phyloP scores from a whole-genome alignment of 208 protist genomes.

The Trypanosoma rangeli region DNA sequence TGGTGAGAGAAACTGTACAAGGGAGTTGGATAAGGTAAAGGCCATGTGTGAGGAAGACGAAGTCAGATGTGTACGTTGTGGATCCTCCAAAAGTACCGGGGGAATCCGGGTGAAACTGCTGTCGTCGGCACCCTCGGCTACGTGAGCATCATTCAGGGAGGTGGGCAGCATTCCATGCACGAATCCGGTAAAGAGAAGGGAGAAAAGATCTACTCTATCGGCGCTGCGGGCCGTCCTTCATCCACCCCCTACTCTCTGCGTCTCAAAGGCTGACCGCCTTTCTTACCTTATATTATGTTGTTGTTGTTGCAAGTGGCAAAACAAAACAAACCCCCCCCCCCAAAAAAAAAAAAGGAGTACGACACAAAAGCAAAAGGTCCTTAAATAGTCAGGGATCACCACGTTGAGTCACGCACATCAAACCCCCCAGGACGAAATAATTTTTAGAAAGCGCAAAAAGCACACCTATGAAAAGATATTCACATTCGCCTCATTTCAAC shows the following conservation, averaged over 20 bases:
- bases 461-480: neutral
- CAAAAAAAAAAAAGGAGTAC: neutral
- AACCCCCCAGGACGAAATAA: neutral
- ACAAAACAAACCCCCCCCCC: no score
- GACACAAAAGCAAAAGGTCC: neutral
- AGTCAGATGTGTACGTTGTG: neutral
- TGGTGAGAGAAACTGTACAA: conserved; percentile 76
- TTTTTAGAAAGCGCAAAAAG: neutral
- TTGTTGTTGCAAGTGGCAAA: neutral
- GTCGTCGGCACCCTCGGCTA: neutral
- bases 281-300: neutral
- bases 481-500: neutral
- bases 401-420: neutral
- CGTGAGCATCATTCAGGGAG: neutral
- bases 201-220: neutral
- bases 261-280: neutral
- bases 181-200: neutral
- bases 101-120: neutral
- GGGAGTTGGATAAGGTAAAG: conserved; percentile 42
- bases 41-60: neutral
- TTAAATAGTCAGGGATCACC: neutral
- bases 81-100: neutral
- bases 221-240: neutral
- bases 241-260: neutral
- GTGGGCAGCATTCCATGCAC: neutral